phyloP scores from a whole-genome alignment of 768 basidiomycete species.

The Mycena amicta region DNA sequence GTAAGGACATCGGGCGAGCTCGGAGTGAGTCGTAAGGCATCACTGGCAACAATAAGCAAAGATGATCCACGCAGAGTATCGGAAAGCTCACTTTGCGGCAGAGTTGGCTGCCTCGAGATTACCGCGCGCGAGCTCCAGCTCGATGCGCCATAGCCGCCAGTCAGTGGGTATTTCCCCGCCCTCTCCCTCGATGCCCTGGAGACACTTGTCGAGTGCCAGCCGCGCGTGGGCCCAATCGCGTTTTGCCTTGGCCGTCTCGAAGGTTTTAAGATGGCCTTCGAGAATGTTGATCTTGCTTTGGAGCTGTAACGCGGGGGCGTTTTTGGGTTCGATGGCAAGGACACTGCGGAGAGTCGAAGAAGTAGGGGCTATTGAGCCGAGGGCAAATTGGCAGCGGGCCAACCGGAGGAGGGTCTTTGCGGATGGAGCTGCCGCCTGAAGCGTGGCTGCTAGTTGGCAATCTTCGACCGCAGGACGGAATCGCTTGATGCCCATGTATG shows the following conservation, averaged over 20 bases:
- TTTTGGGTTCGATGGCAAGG: conserved; percentile 62
- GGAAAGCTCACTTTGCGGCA: conserved; percentile 67
- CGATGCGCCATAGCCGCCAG: conserved; percentile 81
- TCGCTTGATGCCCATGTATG: conserved; percentile 79
- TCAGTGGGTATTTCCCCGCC: conserved; percentile 74
- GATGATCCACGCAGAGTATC: conserved; percentile 3
- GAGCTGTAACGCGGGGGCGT: conserved; percentile 61
- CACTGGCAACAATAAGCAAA: conserved; percentile 44
- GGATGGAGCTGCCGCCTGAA: conserved; percentile 64
- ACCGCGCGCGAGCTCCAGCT: conserved; percentile 72
- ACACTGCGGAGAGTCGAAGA: conserved; percentile 65
- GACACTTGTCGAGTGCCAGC: conserved; percentile 78
- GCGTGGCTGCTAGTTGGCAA: conserved; percentile 70
- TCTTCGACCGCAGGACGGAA: conserved; percentile 77
- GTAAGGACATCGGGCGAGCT: conserved; percentile 81
- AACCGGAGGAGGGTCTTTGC: conserved; percentile 82
- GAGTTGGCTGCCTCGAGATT: conserved; percentile 74
- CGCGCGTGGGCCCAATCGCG: conserved; percentile 80
- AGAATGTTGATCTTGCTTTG: conserved; percentile 62
- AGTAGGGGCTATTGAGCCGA: conserved; percentile 70
- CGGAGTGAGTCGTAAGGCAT: conserved; percentile 69
- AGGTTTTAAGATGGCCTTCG: conserved; percentile 66
- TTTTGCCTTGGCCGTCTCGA: conserved; percentile 54
- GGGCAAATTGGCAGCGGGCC: conserved; percentile 81
- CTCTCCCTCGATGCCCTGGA: conserved; percentile 73